phyloP scores from a whole-genome alignment of 2,329 filamentous ascomycete genomes.

The Pseudogymnoascus sp. region DNA sequence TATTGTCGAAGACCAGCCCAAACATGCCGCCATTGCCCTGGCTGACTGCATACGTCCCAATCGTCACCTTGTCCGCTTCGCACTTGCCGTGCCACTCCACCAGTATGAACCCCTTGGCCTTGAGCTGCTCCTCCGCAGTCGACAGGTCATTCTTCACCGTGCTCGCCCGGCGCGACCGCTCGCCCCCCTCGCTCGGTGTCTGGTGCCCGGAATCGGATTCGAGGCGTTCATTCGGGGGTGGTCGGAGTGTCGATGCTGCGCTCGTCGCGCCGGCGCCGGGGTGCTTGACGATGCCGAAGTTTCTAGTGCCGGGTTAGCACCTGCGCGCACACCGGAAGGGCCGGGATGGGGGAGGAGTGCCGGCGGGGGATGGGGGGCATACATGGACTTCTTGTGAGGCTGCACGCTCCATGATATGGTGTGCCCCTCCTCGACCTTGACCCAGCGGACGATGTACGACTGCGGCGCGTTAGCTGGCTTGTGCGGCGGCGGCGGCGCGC shows the following conservation, averaged over 20 bases:
- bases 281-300: conserved; percentile 97
- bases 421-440: conserved; percentile 79
- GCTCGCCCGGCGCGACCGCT: conserved; percentile 34
- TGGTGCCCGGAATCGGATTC: not conserved
- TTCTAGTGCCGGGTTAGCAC: conserved; percentile 39
- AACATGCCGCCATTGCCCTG: conserved; percentile 80
- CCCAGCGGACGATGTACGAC: conserved; percentile 98
- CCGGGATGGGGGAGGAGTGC: not conserved
- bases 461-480: conserved; percentile 31
- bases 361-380: conserved; percentile 22
- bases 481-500: not conserved
- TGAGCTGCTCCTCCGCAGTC: conserved; percentile 54
- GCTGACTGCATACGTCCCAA: conserved; percentile 77
- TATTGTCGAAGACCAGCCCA: conserved; percentile 95
- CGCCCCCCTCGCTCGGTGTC: conserved; percentile 6
- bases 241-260: not conserved
- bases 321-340: not conserved
- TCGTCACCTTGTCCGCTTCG: conserved; percentile 90
- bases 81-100: conserved; percentile 90
- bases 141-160: conserved; percentile 49
- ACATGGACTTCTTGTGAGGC: conserved; percentile 95
- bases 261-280: conserved; percentile 54
- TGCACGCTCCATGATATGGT: conserved; percentile 97
- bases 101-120: conserved; percentile 58
- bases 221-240: not conserved